These are phyloP conservation scores for Abelmoschus esculentus DNA, from an alignment of 345 rosid species.

Conservation along the genomic window DNA sequence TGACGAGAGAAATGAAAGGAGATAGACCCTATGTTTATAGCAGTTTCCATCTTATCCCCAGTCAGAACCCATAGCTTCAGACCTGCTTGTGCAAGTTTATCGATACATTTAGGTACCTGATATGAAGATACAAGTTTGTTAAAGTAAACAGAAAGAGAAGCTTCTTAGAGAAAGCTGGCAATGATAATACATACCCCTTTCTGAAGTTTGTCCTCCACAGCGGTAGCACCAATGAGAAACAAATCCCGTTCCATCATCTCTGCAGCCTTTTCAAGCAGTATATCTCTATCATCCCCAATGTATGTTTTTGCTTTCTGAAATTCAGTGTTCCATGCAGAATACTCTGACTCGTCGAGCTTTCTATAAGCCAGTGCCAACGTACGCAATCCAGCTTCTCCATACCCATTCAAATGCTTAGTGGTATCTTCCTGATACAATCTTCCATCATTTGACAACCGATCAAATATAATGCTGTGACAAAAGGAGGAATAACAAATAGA, in stretches of 20 bases:
- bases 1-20: conserved; percentile 4
- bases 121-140: conserved; percentile 16
- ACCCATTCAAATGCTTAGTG: conserved; percentile 72
- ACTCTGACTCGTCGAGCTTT: conserved; percentile 71
- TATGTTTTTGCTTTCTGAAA: conserved; percentile 76
- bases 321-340: conserved; percentile 69
- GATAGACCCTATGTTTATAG: conserved; percentile 91
- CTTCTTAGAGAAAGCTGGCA: background rate
- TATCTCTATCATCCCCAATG: conserved; percentile 76
- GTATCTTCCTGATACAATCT: conserved; percentile 55
- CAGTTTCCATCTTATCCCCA: conserved; percentile 99
- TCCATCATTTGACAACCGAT: conserved; percentile 77
- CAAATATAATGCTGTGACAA: conserved; percentile 73
- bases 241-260: conserved; percentile 85
- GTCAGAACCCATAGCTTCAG: conserved; percentile 96
- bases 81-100: conserved; percentile 96
- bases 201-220: conserved; percentile 97
- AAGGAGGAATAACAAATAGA: conserved; percentile 11
- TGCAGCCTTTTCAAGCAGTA: conserved; percentile 57
- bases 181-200: conserved; percentile 55
- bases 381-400: conserved; percentile 91
- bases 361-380: conserved; percentile 76
- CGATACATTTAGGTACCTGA: conserved; percentile 96
- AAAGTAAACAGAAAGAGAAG: conserved; percentile 10
- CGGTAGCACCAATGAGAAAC: conserved; percentile 91